Evolutionary conservation across 2,329 filamentous ascomycete species (phyloP).

Genomic region (Ophiostoma himal-ulmi): DNA sequence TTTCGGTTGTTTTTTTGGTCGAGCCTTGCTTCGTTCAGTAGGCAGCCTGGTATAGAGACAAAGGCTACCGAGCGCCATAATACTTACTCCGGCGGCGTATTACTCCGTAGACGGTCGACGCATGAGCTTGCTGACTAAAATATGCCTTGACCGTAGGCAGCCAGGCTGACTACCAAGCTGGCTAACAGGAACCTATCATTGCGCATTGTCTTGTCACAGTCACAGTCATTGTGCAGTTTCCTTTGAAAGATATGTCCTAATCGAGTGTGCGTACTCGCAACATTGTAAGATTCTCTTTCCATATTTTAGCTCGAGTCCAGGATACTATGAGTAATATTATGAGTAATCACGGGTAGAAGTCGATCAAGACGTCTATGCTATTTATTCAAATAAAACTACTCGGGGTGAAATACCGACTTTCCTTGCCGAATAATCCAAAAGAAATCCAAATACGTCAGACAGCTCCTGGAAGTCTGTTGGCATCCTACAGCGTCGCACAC

Average conservation of each 20-base stretch:
- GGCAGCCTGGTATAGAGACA: background rate
- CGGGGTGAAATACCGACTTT: background rate
- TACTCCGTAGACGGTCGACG: background rate
- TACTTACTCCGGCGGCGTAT: background rate
- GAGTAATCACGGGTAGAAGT: background rate
- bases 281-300: no score
- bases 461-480: background rate
- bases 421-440: background rate
- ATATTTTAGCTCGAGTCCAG: no score
- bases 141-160: constrained; percentile 4
- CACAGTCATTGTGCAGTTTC: background rate
- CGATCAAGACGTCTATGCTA: no score
- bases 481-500: background rate
- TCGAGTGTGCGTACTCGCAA: background rate
- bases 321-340: background rate
- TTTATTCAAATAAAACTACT: no score
- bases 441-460: background rate
- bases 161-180: background rate
- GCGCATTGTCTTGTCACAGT: background rate
- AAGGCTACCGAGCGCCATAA: background rate
- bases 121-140: background rate
- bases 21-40: background rate
- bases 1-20: background rate
- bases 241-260: background rate
- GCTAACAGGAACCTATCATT: background rate